Evolutionary conservation across 306 rosid genomes (phyloP), one percentile per base, ranked within the genome.

Genomic region (Macrotyloma uniflorum): DNA sequence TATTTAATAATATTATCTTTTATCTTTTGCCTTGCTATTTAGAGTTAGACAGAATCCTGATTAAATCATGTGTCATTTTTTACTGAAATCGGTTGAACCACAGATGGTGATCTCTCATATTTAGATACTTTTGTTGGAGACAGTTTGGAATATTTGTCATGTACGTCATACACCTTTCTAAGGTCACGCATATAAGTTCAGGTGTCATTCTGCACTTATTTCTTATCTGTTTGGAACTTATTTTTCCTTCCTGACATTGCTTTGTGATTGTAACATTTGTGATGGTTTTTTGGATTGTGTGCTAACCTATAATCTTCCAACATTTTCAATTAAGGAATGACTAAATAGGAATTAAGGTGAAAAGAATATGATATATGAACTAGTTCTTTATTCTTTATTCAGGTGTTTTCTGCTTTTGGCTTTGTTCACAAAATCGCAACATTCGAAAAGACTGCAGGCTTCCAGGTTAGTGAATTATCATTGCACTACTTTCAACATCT

Each of bases 371-470:
- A 66, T 61, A 8, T 51, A 32, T 49, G 72, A 64, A 61, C 70
- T 22, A 75, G 72, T 54, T 63, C 38, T 79, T 46, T 72, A 10
- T 61, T 67, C 32, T 80, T 80, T 82, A 51, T 58, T 64, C 85
- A 93, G 98, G 96, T 93, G 66, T 93, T 93, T 81, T 93, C 98
- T 79, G 96, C 98, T 24, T 93, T 93, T 75, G 98, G 98, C 43
- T 89, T 93, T 85, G 96, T 93, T 74, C 96, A 93, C 83, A 93
- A 93, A 85, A 90, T 93, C 70, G 98, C 98, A 36, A 93, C 97
- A 11, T 92, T 92, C 63, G 98, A 93, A 83, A 93, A 93, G 88
- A 93, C 97, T 24, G 98, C 98, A 11, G 98, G 98, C 68, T 93
- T 93, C 67, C 98, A 91, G 97, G 98, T 93, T 51, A 59, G 87